Conservation (phyloP, 1,284 basidiomycete genomes). For the Puccinia sorghi region DNA sequence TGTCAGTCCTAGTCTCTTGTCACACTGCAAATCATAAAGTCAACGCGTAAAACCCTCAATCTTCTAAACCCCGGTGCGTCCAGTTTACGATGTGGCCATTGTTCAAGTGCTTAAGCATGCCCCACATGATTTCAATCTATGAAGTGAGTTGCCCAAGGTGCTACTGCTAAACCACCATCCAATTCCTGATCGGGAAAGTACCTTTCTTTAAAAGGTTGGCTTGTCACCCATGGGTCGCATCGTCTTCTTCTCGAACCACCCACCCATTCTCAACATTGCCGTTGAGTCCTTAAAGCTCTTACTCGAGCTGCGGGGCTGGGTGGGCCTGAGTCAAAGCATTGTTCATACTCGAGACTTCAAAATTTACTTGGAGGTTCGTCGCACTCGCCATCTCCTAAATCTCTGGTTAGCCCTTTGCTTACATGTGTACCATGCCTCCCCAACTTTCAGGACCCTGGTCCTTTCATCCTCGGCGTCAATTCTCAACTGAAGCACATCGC, state of each 20-base stretch:
- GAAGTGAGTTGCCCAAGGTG: conserved; percentile 62
- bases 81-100: conserved; percentile 93
- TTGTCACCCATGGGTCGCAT: conserved; percentile 88
- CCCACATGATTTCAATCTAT: conserved; percentile 88
- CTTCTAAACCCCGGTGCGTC: conserved; percentile 52
- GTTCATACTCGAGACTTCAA: conserved; percentile 87
- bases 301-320: conserved; percentile 91
- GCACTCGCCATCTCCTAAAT: background rate
- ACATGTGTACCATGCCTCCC: background rate
- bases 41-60: conserved; percentile 53
- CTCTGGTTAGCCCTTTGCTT: background rate
- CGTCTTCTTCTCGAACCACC: conserved; percentile 84
- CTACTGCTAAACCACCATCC: background rate
- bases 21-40: background rate
- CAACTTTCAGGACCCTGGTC: conserved; percentile 61
- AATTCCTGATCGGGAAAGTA: background rate
- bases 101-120: conserved; percentile 89
- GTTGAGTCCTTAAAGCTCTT: conserved; percentile 87
- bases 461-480: conserved; percentile 89
- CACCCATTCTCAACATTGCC: conserved; percentile 74
- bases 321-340: conserved; percentile 77
- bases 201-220: conserved; percentile 64
- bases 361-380: conserved; percentile 64
- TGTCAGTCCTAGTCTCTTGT: conserved; percentile 5
- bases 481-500: conserved; percentile 78